These are phyloP conservation scores for Elsinoe necatrix DNA, from an alignment of 2,329 filamentous ascomycete genomes.

Conservation along the genomic window DNA sequence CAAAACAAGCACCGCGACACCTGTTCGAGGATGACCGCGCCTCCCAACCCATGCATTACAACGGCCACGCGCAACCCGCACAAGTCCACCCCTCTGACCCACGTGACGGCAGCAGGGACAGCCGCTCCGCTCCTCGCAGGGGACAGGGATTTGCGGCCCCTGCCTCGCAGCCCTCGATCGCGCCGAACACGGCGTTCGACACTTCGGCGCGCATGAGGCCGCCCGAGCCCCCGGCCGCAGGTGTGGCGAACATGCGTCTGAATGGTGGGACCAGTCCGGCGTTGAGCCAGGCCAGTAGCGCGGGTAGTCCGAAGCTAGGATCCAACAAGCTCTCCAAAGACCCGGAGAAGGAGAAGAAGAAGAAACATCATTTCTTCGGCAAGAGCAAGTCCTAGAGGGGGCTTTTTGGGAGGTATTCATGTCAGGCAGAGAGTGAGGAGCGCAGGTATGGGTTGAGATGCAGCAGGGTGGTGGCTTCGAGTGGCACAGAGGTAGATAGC, in stretches of 20 bases:
- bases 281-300: constrained; percentile 26
- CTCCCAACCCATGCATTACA: not conserved
- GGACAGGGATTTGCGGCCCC: not conserved
- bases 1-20: constrained; percentile 74
- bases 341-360: constrained; percentile 47
- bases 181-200: constrained; percentile 28
- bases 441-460: not conserved
- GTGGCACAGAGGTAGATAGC: no score
- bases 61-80: not conserved
- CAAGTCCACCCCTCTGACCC: not conserved
- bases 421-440: not conserved
- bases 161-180: constrained; percentile 15
- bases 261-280: constrained; percentile 24
- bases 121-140: not conserved
- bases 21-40: constrained; percentile 66
- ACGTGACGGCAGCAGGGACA: not conserved
- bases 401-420: not conserved
- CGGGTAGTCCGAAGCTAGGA: constrained; percentile 23
- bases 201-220: constrained; percentile 24
- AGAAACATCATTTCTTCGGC: constrained; percentile 45
- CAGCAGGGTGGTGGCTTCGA: no score
- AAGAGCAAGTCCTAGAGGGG: constrained; percentile 26
- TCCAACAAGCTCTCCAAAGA: constrained; percentile 47
- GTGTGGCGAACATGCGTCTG: constrained; percentile 50
- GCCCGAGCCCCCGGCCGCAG: constrained; percentile 43